A percentile compares a stretch with the other conserved stretches of the same genome.
Evolutionary conservation across 169 alveolate species (phyloP).

Genomic region (Plasmodium vinckei): DNA sequence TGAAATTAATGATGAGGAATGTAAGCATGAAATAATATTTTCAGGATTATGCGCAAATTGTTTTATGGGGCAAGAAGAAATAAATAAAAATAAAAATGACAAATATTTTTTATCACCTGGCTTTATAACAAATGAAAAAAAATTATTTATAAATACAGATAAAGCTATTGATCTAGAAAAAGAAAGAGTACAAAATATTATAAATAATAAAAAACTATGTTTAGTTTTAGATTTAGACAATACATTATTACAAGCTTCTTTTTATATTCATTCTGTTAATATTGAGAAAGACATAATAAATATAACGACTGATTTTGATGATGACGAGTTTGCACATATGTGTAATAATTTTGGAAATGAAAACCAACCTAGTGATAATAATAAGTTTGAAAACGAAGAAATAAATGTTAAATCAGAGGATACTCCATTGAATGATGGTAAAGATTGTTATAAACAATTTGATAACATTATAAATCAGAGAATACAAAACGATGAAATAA

Average conservation of each 20-base stretch:
- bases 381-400: background rate
- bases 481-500: constrained; percentile 13
- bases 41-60: constrained; percentile 70
- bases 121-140: constrained; percentile 78
- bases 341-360: background rate
- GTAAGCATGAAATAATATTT: constrained; percentile 53
- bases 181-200: constrained; percentile 67
- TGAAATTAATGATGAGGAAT: constrained; percentile 46
- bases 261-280: constrained; percentile 35
- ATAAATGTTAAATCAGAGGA: background rate
- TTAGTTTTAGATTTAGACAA: constrained; percentile 88
- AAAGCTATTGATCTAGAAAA: constrained; percentile 80
- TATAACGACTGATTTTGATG: constrained; percentile 52
- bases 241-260: constrained; percentile 87
- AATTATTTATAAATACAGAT: constrained; percentile 75
- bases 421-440: background rate
- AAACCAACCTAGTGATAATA: background rate
- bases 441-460: background rate
- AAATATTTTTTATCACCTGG: constrained; percentile 78
- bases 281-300: constrained; percentile 40
- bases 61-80: constrained; percentile 55
- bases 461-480: background rate
- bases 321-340: constrained; percentile 10
- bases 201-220: constrained; percentile 81
- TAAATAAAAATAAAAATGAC: constrained; percentile 26